Conservation (phyloP, 1,139 yeast genomes). For the Hyphopichia pseudoburtonii region DNA sequence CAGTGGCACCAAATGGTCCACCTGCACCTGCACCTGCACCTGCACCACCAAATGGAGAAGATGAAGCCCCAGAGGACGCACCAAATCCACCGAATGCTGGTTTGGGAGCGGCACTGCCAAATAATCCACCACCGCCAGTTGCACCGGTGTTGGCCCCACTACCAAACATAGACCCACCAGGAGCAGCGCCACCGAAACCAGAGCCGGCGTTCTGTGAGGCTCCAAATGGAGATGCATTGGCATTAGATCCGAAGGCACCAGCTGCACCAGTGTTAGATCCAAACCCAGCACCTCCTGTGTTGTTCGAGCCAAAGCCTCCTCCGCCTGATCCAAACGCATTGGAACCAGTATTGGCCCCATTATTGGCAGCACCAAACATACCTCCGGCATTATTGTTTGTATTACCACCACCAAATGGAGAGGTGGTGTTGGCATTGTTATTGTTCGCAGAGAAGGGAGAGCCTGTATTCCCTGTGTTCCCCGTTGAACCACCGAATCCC, state of each 20-base stretch:
- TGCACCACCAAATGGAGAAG: conserved; percentile 19
- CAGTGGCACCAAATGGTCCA: conserved; percentile 28
- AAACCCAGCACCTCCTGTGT: conserved; percentile 17
- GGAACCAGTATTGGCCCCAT: conserved; percentile 16
- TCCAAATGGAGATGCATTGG: conserved; percentile 27
- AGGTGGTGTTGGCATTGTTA: conserved; percentile 14
- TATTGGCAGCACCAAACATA: conserved; percentile 12
- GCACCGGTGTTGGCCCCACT: conserved; percentile 12
- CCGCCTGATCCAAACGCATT: conserved; percentile 27
- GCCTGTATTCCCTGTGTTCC: conserved; percentile 19
- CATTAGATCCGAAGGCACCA: conserved; percentile 24
- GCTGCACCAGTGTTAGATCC: conserved; percentile 19
- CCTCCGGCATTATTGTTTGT: conserved; percentile 15
- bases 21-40: conserved; percentile 16
- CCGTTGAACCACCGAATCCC: conserved; percentile 51
- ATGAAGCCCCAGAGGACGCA: conserved; percentile 15
- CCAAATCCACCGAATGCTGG: conserved; percentile 18
- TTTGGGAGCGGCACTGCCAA: conserved; percentile 23
- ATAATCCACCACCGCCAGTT: conserved; percentile 18
- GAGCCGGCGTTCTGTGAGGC: conserved; percentile 14
- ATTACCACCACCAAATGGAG: conserved; percentile 16
- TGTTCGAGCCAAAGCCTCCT: conserved; percentile 23
- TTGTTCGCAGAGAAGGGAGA: conserved; percentile 26
- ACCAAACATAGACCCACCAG: conserved; percentile 16
- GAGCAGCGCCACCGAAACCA: conserved; percentile 21